Percentiles rank a stretch among this genome's conserved stretches.
phyloP scores from a whole-genome alignment of 31 red algal species.

The Asparagopsis taxiformis region DNA sequence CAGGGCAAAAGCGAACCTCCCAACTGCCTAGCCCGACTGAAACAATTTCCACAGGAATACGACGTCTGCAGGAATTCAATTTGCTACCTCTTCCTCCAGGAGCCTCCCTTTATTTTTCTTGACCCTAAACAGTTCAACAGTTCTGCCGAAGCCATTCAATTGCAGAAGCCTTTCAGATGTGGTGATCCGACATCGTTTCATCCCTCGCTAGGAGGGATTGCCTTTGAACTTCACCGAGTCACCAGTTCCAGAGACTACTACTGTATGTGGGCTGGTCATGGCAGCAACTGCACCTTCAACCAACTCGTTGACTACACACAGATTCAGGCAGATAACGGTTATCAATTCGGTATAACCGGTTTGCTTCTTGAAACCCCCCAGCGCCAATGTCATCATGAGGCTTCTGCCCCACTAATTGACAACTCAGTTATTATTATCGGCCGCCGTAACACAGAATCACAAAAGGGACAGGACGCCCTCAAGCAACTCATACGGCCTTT shows the following conservation, averaged over 20 bases:
- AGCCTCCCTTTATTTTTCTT: slow-evolving; percentile 24
- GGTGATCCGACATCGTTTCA: neutral
- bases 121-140: slow-evolving; percentile 3
- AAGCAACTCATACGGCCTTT: slow-evolving; percentile 27
- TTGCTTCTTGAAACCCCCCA: slow-evolving; percentile 37
- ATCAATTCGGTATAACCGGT: slow-evolving; percentile 46
- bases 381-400: slow-evolving; percentile 27
- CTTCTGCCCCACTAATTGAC: slow-evolving; percentile 36
- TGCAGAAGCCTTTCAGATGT: slow-evolving; percentile 20
- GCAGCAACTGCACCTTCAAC: slow-evolving; percentile 26
- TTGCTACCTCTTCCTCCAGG: slow-evolving; percentile 32
- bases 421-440: slow-evolving; percentile 39
- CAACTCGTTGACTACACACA: slow-evolving; percentile 22
- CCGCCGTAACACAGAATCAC: neutral
- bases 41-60: slow-evolving; percentile 9
- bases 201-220: neutral
- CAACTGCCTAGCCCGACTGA: slow-evolving; percentile 1
- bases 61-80: neutral
- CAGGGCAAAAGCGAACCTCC: neutral
- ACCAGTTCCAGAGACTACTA: slow-evolving; percentile 4
- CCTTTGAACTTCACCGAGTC: slow-evolving; percentile 6
- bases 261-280: slow-evolving; percentile 28
- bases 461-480: slow-evolving; percentile 7
- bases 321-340: slow-evolving; percentile 4
- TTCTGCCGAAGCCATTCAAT: neutral